Evolutionary conservation across 2,329 filamentous ascomycete species (phyloP), one percentile per base, ranked within the genome.

Genomic region (Alternaria brassicicola): DNA sequence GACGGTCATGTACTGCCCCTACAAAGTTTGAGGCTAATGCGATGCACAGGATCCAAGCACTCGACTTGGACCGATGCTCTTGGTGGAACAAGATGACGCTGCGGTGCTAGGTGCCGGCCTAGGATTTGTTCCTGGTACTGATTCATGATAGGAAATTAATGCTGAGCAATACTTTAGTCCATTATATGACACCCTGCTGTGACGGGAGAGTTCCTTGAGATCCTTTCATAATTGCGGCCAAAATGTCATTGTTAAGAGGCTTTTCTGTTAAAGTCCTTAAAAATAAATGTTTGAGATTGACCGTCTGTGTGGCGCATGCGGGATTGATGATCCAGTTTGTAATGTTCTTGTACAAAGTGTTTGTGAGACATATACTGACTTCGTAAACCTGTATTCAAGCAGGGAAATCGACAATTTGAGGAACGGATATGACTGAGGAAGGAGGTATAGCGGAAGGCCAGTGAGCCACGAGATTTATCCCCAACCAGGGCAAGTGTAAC

Each of bases 21-120:
- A 36, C 13, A 28, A 31, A 12, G 7, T n/a, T 28, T 23, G 23
- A 30, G 21, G 35, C 38, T 55, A 39, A 55, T 25, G 15, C 8
- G 10, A 35, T 46, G 7, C 13, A 17, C n/a, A 55, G 52, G 28
- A 49, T 55, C 17, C 43, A 55, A 36, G 28, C 35, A 36, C 45
- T 48, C 4, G 46, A 49, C 23, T 15, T 28, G n/a, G 26, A 31
- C 12, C 15, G 2, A 54, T 55, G 52, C 28, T 36, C 36, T 19
- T 55, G 43, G 43, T 49, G 45, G 43, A 55, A 26, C 28, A 55
- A 43, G 26, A 21, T 50, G 6, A 55, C 28, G 9, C 15, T 55
- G 28, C 45, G 19, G 28, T 55, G 52, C 21, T 55, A 36, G 38
- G 17, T 35, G 26, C 19, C 15, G n/a, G 7, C 1, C n/a, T 7